Evolutionary conservation across 2,329 filamentous ascomycete genomes (phyloP), one percentile per base, ranked within the genome.

Genomic region (Zymoseptoria crescenta): DNA sequence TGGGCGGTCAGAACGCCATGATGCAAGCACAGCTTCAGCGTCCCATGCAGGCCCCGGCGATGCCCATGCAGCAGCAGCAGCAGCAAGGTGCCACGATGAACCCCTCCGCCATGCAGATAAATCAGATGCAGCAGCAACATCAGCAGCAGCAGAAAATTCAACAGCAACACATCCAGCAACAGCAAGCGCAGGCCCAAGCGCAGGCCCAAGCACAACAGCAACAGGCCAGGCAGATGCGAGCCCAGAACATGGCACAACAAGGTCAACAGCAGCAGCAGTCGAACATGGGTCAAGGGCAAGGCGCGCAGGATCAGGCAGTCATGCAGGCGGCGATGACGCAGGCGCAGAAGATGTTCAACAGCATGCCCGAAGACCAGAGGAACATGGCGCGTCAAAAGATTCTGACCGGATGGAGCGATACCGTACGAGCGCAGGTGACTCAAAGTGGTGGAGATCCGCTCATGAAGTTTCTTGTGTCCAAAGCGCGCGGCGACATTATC

Each of bases 1-100:
- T 66, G 59, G 64, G 65, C 35, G 60, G 49, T 19, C 64, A 65
- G 57, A 65, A 69, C 54, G 48, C 58, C 28, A 62, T 64, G 49
- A 69, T 68, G 53, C 64, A 64, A 28, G 53, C 63, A 8, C 68
- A 69, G 29, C 60, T 70, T 9, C 65, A 68, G 55, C 61, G 65
- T 13, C 67, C 56, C 27, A 71, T 71, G 69, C 67, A 69, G 54
- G 59, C 68, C 16, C 67, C 68, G 27, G 64, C 64, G 8, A 58
- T 68, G 19, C 62, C 63, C 21, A 60, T 64, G 54, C 62, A 63
- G n/a, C 41, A 19, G 30, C 63, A 61, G 29, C 59, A 61, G 30
- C 60, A 64, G 50, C 64, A 64, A 30, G 55, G 57, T 3, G 61
- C 35, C 51, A 65, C 63, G 5, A 59, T 69, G 54, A 63, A 70